A percentile compares a stretch with the other conserved stretches of the same genome.
Conservation (phyloP, 139 green algal species). For the Chlamydomonas eustigma region DNA sequence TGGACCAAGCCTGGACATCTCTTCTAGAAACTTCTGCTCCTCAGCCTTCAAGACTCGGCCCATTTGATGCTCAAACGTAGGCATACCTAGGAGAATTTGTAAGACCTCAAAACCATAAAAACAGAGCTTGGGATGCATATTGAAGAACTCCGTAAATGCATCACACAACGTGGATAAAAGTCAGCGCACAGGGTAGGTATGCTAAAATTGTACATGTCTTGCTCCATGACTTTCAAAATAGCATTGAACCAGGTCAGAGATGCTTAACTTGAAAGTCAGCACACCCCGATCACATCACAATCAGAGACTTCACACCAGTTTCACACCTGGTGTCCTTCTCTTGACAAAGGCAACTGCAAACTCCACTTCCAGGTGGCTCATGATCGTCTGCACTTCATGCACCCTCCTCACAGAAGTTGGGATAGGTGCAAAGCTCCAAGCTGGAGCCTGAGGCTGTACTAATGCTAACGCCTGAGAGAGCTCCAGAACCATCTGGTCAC, state of each 20-base stretch:
- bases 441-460: background rate
- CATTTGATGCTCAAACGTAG: slow-evolving; percentile 8
- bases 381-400: background rate
- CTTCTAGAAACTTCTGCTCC: background rate
- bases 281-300: too few species aligned
- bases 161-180: too few species aligned
- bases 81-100: too few species aligned
- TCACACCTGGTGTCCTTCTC: slow-evolving; percentile 2
- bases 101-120: too few species aligned
- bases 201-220: too few species aligned
- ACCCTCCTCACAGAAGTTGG: background rate
- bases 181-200: too few species aligned
- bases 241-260: too few species aligned
- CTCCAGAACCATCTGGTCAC: slow-evolving; percentile 7
- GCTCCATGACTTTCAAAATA: too few species aligned
- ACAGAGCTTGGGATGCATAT: too few species aligned
- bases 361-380: background rate
- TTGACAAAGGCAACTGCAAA: background rate
- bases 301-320: too few species aligned
- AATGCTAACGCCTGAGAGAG: background rate
- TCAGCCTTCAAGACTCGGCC: background rate
- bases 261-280: too few species aligned
- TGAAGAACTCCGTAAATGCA: too few species aligned
- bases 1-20: background rate
- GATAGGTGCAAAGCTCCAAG: slow-evolving; percentile 8